phyloP scores from a whole-genome alignment of 805 yeast species.

The Candida suzukii region DNA sequence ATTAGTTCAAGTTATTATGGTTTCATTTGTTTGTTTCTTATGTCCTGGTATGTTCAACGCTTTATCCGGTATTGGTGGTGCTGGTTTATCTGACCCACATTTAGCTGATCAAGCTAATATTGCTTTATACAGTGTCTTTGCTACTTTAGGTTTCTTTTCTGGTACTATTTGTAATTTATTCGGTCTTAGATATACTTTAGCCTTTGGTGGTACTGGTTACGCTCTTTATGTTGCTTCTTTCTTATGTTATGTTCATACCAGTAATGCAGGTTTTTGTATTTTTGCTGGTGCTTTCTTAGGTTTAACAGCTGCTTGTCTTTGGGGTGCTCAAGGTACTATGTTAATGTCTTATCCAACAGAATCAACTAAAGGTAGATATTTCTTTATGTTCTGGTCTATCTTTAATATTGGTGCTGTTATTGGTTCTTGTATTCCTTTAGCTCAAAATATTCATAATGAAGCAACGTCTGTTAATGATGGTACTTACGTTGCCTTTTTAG shows the following conservation, averaged over 20 bases:
- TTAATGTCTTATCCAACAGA: slow-evolving; percentile 54
- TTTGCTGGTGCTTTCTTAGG: slow-evolving; percentile 49
- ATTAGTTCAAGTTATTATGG: slow-evolving; percentile 36
- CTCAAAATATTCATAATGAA: slow-evolving; percentile 36
- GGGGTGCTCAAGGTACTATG: slow-evolving; percentile 56
- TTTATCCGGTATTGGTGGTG: slow-evolving; percentile 42
- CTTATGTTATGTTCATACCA: slow-evolving; percentile 37
- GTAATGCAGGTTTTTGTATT: slow-evolving; percentile 44
- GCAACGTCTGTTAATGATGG: slow-evolving; percentile 34
- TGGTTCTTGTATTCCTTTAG: slow-evolving; percentile 53
- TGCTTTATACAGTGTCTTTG: slow-evolving; percentile 49
- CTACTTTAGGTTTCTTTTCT: slow-evolving; percentile 49
- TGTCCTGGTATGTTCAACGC: slow-evolving; percentile 49
- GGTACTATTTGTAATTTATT: slow-evolving; percentile 47
- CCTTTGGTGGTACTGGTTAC: slow-evolving; percentile 51
- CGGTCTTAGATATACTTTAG: slow-evolving; percentile 37
- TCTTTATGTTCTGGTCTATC: slow-evolving; percentile 53
- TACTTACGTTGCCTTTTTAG: slow-evolving; percentile 48
- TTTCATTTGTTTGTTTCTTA: slow-evolving; percentile 40
- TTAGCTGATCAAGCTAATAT: slow-evolving; percentile 42
- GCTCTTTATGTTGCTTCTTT: slow-evolving; percentile 46
- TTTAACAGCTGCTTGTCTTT: slow-evolving; percentile 44
- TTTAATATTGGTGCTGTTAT: slow-evolving; percentile 58
- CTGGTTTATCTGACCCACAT: slow-evolving; percentile 30
- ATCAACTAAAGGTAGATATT: slow-evolving; percentile 35